phyloP scores from a whole-genome alignment of 2,329 filamentous ascomycete species.

The Alternaria triticimaculans region DNA sequence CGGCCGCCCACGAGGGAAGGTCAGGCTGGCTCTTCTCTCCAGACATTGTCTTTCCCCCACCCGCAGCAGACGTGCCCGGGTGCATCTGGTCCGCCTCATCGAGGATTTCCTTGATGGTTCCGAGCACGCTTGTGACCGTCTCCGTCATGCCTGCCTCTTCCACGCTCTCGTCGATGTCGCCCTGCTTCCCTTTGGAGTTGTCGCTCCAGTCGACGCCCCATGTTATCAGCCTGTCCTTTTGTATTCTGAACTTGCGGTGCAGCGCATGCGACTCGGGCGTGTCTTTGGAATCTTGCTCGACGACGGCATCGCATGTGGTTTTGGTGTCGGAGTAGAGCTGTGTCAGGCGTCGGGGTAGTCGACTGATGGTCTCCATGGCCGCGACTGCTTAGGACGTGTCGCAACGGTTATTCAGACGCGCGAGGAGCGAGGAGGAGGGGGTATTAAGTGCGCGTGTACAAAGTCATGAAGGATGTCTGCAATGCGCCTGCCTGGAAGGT shows the following conservation, averaged over 20 bases:
- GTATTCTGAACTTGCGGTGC: constrained; percentile 78
- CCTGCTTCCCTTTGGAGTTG: constrained; percentile 62
- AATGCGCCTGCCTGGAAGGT: constrained; percentile 38
- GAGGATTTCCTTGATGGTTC: constrained; percentile 79
- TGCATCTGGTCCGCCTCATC: constrained; percentile 78
- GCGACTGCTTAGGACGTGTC: constrained; percentile 1
- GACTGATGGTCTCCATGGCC: constrained; percentile 47
- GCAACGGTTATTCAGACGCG: constrained; percentile 8
- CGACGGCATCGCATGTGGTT: constrained; percentile 74
- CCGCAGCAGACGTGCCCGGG: constrained; percentile 53
- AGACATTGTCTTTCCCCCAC: constrained; percentile 37
- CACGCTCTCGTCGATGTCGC: constrained; percentile 75
- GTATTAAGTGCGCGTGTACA: constrained; percentile 12
- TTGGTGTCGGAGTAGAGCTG: constrained; percentile 82
- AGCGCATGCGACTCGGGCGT: constrained; percentile 73
- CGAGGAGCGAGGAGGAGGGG: constrained; percentile 6
- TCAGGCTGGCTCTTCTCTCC: constrained; percentile 48
- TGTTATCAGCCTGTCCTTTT: constrained; percentile 77
- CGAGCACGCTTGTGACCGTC: constrained; percentile 78
- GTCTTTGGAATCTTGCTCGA: constrained; percentile 65
- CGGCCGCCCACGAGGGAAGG: constrained; percentile 55
- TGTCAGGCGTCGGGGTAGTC: constrained; percentile 51
- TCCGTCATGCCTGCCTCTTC: constrained; percentile 74
- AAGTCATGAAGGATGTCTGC: constrained; percentile 27
- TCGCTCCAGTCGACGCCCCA: constrained; percentile 87